These are phyloP conservation scores for Bidens hawaiensis DNA, from an alignment of 140 eudicot genomes.

Conservation along the genomic window DNA sequence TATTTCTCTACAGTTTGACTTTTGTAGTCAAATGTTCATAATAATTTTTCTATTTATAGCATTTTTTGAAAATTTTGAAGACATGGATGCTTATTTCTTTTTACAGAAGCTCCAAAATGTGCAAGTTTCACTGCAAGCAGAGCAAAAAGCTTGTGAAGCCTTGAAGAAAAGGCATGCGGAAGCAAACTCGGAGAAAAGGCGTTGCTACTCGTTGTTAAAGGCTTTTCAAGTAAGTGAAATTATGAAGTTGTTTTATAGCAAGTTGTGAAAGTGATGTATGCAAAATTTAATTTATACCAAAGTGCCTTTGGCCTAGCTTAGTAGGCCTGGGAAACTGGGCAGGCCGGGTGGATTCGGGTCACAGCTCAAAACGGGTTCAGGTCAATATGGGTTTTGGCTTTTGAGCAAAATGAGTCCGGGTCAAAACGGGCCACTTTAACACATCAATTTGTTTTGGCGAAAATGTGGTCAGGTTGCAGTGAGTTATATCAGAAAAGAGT, in stretches of 20 bases:
- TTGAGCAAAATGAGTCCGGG: no score
- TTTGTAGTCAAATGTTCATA: background rate
- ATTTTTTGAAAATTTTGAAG: background rate
- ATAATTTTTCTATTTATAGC: background rate
- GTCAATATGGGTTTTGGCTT: no score
- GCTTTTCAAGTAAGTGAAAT: slow-evolving; percentile 43
- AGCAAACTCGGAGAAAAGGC: slow-evolving; percentile 57
- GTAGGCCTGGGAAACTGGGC: no score
- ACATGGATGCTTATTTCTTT: slow-evolving; percentile 2
- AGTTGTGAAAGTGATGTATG: background rate
- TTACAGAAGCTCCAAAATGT: slow-evolving; percentile 56
- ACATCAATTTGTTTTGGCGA: no score
- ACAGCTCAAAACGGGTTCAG: no score
- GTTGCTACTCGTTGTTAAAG: slow-evolving; percentile 43
- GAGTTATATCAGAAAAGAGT: no score
- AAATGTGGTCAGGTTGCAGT: no score
- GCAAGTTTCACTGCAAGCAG: slow-evolving; percentile 40
- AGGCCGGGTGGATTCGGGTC: no score
- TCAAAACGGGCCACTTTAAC: no score
- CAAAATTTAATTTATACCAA: no score
- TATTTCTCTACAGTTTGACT: background rate
- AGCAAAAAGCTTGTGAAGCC: slow-evolving; percentile 42
- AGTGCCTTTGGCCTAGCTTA: no score
- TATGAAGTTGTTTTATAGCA: background rate
- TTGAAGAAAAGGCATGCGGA: slow-evolving; percentile 48